phyloP scores from a whole-genome alignment of 306 rosid genomes.

The Luffa aegyptiaca region DNA sequence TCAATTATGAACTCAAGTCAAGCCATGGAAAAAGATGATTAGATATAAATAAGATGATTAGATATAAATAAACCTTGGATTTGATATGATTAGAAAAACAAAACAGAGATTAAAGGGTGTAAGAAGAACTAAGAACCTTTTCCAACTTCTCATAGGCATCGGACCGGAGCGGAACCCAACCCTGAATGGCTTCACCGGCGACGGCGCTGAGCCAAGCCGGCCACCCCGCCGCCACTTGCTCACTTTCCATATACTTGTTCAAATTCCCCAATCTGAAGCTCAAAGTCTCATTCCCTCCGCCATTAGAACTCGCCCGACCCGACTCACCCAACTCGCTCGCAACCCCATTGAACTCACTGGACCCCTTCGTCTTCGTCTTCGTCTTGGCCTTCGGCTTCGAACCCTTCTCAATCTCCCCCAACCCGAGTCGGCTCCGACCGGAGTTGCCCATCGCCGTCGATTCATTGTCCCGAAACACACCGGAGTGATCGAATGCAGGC shows the following conservation, averaged over 20 bases:
- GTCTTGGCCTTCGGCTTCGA: conserved; percentile 7
- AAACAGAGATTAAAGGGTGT: background rate
- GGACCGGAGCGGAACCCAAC: conserved; percentile 84
- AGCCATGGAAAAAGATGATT: background rate
- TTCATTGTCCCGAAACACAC: conserved; percentile 33
- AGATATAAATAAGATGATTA: background rate
- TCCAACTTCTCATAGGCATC: conserved; percentile 91
- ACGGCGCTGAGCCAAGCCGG: conserved; percentile 95
- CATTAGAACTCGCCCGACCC: conserved; percentile 56
- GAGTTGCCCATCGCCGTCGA: conserved; percentile 28
- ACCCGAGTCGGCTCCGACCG: conserved; percentile 29
- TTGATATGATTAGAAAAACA: background rate
- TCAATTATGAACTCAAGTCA: background rate
- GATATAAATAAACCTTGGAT: background rate
- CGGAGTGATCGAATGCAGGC: conserved; percentile 75
- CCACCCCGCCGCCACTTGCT: conserved; percentile 95
- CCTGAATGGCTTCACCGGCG: conserved; percentile 91
- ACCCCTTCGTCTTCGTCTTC: conserved; percentile 16
- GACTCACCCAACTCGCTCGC: conserved; percentile 75
- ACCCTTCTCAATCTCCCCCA: conserved; percentile 15
- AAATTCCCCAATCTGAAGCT: conserved; percentile 79
- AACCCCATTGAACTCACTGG: conserved; percentile 31
- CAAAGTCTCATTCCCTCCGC: conserved; percentile 37
- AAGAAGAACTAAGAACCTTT: conserved; percentile 32
- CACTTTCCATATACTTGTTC: conserved; percentile 71